phyloP scores from a whole-genome alignment of 192 early-diverging fungal genomes.

The Pilaira anomala region DNA sequence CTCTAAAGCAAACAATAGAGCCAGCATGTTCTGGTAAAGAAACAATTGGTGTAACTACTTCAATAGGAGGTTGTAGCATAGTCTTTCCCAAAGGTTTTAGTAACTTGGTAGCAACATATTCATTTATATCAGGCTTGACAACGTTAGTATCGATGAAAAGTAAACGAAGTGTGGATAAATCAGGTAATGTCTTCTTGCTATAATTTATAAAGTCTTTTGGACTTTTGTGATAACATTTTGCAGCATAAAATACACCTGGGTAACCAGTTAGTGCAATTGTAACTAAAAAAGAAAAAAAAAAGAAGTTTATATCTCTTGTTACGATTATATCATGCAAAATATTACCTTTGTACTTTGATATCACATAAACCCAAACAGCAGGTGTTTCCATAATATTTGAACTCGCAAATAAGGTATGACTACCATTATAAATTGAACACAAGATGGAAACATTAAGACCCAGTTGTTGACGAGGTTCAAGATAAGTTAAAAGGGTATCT shows the following conservation, averaged over 20 bases:
- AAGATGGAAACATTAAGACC: slow-evolving; percentile 69
- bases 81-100: slow-evolving; percentile 41
- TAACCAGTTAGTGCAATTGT: slow-evolving; percentile 72
- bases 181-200: slow-evolving; percentile 53
- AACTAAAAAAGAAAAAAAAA: slow-evolving; percentile 26
- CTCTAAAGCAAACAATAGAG: slow-evolving; percentile 64
- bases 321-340: neutral
- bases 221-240: slow-evolving; percentile 54
- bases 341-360: slow-evolving; percentile 66
- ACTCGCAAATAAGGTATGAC: slow-evolving; percentile 62
- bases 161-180: slow-evolving; percentile 57
- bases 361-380: slow-evolving; percentile 64
- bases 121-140: slow-evolving; percentile 56
- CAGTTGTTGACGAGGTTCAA: slow-evolving; percentile 80
- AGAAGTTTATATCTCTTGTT: neutral
- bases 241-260: slow-evolving; percentile 55
- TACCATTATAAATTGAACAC: slow-evolving; percentile 67
- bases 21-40: slow-evolving; percentile 74
- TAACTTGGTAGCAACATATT: slow-evolving; percentile 45
- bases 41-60: slow-evolving; percentile 61
- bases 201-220: slow-evolving; percentile 45
- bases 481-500: slow-evolving; percentile 61
- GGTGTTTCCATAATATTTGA: slow-evolving; percentile 58
- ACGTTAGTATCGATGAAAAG: slow-evolving; percentile 63
- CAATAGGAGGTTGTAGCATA: slow-evolving; percentile 26